These are phyloP conservation scores for Ophiostoma sp. DNA, from an alignment of 2,329 filamentous ascomycete species.

Conservation along the genomic window DNA sequence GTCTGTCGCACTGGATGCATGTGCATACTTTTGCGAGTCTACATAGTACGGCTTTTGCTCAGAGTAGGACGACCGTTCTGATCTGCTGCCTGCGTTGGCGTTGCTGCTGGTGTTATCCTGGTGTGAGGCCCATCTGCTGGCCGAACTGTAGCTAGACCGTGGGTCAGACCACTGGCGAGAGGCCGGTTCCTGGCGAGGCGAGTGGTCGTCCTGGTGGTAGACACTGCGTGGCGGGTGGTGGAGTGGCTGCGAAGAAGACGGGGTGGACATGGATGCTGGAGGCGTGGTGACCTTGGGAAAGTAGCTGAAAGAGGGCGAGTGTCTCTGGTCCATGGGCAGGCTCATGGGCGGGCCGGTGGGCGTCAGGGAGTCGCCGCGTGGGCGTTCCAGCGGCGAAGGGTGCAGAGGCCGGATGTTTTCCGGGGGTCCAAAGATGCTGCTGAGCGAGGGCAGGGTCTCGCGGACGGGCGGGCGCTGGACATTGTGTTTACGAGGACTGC, in stretches of 20 bases:
- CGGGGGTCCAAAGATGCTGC: slow-evolving; percentile 51
- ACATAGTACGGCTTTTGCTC: slow-evolving; percentile 15
- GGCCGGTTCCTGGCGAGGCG: slow-evolving; percentile 15
- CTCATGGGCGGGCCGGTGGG: slow-evolving; percentile 7
- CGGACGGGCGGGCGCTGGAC: slow-evolving; percentile 31
- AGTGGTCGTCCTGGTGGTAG: slow-evolving; percentile 14
- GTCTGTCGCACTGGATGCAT: slow-evolving; percentile 2
- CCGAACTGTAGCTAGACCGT: slow-evolving; percentile 18
- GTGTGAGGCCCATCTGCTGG: slow-evolving; percentile 9
- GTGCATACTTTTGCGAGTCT: slow-evolving; percentile 11
- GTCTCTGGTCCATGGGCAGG: slow-evolving; percentile 28
- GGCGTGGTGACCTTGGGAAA: slow-evolving; percentile 38
- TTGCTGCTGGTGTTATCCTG: slow-evolving; percentile 16
- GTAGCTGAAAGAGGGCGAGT: slow-evolving; percentile 39
- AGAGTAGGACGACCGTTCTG: background rate
- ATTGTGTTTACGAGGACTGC: slow-evolving; percentile 1
- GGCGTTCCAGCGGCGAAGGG: slow-evolving; percentile 47
- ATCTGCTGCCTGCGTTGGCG: background rate
- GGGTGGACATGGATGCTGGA: background rate
- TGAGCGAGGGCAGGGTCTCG: slow-evolving; percentile 52
- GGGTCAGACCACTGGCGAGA: background rate
- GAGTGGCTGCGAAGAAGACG: background rate
- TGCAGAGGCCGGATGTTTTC: slow-evolving; percentile 41
- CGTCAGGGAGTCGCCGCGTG: slow-evolving; percentile 32
- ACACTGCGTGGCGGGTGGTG: background rate